phyloP scores from a whole-genome alignment of 2,329 filamentous ascomycete species.

The Neofusicoccum sp. region DNA sequence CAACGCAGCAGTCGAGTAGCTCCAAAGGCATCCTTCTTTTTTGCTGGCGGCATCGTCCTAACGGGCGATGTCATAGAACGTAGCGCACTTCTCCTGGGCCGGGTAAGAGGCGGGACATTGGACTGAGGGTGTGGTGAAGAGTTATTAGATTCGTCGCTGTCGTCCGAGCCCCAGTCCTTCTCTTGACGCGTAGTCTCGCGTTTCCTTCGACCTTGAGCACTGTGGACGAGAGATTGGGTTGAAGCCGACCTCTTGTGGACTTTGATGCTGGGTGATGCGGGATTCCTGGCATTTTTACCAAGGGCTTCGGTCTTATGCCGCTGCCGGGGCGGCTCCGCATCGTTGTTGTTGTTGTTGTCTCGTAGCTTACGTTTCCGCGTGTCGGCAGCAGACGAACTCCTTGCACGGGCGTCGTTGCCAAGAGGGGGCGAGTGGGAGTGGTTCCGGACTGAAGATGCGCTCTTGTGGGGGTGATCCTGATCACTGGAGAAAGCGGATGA shows the following conservation, averaged over 20 bases:
- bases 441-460: background rate
- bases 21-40: conserved; percentile 87
- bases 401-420: conserved; percentile 26
- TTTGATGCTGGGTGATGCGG: conserved; percentile 35
- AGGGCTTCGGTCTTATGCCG: conserved; percentile 37
- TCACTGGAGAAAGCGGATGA: conserved; percentile 16
- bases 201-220: conserved; percentile 32
- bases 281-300: conserved; percentile 25
- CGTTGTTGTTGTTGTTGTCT: conserved; percentile 31
- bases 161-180: conserved; percentile 30
- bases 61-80: conserved; percentile 53
- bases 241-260: conserved; percentile 39
- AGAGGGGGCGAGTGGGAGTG: conserved; percentile 12
- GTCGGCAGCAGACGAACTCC: conserved; percentile 38
- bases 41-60: conserved; percentile 70
- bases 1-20: conserved; percentile 88
- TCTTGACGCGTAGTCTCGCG: conserved; percentile 31
- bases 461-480: conserved; percentile 11
- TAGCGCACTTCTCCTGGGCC: conserved; percentile 56
- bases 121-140: conserved; percentile 36
- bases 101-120: conserved; percentile 47
- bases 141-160: conserved; percentile 20
- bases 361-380: conserved; percentile 42
- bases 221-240: conserved; percentile 34
- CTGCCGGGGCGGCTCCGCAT: conserved; percentile 40